phyloP scores from a whole-genome alignment of 768 basidiomycete species.

The Lepiota brunneoincarnata region DNA sequence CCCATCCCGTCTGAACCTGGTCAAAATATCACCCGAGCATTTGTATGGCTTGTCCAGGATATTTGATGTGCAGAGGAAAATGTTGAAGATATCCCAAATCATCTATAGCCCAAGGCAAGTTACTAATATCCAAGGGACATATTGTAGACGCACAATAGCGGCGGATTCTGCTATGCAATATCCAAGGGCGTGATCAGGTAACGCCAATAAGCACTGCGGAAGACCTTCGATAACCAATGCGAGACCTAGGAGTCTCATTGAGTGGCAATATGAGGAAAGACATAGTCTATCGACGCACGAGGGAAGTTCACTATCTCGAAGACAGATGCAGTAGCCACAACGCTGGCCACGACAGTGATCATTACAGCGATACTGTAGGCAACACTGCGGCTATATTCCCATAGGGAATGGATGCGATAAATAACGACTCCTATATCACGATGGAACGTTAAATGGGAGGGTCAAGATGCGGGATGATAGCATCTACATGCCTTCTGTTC shows the following conservation, averaged over 20 bases:
- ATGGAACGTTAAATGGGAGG: background rate
- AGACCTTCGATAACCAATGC: background rate
- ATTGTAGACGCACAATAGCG: background rate
- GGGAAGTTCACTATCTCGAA: background rate
- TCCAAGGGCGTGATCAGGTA: background rate
- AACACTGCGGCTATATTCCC: background rate
- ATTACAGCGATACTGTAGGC: background rate
- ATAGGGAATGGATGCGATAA: slow-evolving; percentile 1
- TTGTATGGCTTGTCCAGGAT: background rate
- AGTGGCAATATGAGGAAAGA: background rate
- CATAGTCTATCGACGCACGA: background rate
- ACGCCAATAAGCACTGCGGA: background rate
- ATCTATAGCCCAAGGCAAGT: background rate
- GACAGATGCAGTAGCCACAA: background rate
- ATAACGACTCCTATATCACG: background rate
- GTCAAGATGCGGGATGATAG: background rate
- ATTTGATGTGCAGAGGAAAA: background rate
- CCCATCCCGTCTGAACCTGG: background rate
- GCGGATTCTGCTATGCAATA: background rate
- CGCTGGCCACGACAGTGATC: background rate
- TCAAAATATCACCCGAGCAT: background rate
- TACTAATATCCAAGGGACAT: background rate
- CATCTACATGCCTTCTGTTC: slow-evolving; percentile 5
- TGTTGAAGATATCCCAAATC: slow-evolving; percentile 5
- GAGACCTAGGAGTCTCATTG: background rate